A percentile compares a stretch with the other conserved stretches of the same genome.
Conservation (phyloP, 2,329 filamentous ascomycete genomes). For the Ophiocordyceps robertsii region DNA sequence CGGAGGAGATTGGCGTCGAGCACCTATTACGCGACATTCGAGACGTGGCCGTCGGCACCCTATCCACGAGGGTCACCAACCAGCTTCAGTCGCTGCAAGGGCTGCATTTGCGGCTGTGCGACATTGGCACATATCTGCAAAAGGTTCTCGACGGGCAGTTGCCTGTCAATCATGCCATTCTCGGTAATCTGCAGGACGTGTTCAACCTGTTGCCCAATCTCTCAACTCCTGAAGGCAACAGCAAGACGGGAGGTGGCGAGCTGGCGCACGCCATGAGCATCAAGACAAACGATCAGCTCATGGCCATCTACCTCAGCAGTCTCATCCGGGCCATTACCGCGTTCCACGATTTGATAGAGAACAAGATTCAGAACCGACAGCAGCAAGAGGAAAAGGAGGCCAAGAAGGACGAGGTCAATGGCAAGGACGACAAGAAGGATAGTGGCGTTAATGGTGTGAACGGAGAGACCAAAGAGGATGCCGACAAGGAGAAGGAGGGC, state of each 20-base stretch:
- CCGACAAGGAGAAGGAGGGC: slow-evolving; percentile 39
- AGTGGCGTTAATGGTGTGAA: slow-evolving; percentile 23
- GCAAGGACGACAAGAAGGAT: slow-evolving; percentile 47
- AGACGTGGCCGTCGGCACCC: slow-evolving; percentile 90
- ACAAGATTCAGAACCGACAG: slow-evolving; percentile 98
- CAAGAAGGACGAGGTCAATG: slow-evolving; percentile 58
- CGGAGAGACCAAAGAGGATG: slow-evolving; percentile 33
- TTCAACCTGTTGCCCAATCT: slow-evolving; percentile 98
- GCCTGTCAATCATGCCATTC: slow-evolving; percentile 91
- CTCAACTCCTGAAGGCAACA: slow-evolving; percentile 63
- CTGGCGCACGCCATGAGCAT: slow-evolving; percentile 93
- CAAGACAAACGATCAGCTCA: slow-evolving; percentile 98
- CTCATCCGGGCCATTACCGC: slow-evolving; percentile 95
- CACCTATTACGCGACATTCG: slow-evolving; percentile 95
- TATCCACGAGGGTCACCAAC: slow-evolving; percentile 93
- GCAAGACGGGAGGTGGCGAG: slow-evolving; percentile 59
- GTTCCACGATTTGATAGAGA: slow-evolving; percentile 98
- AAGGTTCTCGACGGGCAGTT: slow-evolving; percentile 89
- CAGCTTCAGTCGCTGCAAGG: slow-evolving; percentile 96
- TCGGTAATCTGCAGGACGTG: slow-evolving; percentile 96
- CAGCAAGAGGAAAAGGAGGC: slow-evolving; percentile 91
- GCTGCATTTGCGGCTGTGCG: slow-evolving; percentile 82
- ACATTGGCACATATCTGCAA: slow-evolving; percentile 90
- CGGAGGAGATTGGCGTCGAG: slow-evolving; percentile 97
- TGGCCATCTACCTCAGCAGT: slow-evolving; percentile 95